A percentile compares a stretch with the other conserved stretches of the same genome.
phyloP scores from a whole-genome alignment of 2,329 filamentous ascomycete genomes.

The Hymenoscyphus scutula region DNA sequence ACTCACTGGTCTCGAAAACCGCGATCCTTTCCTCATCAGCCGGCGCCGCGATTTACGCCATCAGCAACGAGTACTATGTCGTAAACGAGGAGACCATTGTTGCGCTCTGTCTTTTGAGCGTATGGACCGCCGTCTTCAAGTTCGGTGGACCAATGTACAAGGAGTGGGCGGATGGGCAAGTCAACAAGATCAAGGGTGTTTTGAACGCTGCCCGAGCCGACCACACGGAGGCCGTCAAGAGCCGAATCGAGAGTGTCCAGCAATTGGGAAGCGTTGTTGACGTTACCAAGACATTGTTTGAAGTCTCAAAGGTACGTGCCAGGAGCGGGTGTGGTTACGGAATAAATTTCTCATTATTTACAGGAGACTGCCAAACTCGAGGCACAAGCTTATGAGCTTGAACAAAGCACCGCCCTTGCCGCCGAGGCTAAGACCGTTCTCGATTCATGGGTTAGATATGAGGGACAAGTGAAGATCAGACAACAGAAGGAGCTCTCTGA shows the following conservation, averaged over 20 bases:
- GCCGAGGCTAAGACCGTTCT: slow-evolving; percentile 92
- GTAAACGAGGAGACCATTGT: slow-evolving; percentile 98
- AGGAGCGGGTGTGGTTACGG: neutral
- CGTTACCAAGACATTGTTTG: slow-evolving; percentile 94
- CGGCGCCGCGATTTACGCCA: slow-evolving; percentile 86
- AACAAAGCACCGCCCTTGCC: slow-evolving; percentile 91
- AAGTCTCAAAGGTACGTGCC: slow-evolving; percentile 85
- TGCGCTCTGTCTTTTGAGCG: slow-evolving; percentile 85
- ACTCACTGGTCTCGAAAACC: slow-evolving; percentile 89
- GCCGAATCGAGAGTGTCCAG: slow-evolving; percentile 89
- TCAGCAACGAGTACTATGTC: slow-evolving; percentile 99
- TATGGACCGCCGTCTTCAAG: slow-evolving; percentile 90
- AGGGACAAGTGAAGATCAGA: slow-evolving; percentile 97
- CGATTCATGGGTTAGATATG: slow-evolving; percentile 98
- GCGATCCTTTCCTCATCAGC: slow-evolving; percentile 93
- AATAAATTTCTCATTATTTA: slow-evolving; percentile 13
- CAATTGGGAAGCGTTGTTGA: slow-evolving; percentile 94
- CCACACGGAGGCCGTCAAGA: slow-evolving; percentile 94
- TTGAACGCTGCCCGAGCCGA: slow-evolving; percentile 91
- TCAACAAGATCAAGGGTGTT: slow-evolving; percentile 90
- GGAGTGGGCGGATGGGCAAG: slow-evolving; percentile 87
- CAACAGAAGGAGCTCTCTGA: slow-evolving; percentile 96
- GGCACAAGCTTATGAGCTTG: slow-evolving; percentile 92
- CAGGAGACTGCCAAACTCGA: slow-evolving; percentile 91
- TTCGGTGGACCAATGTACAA: slow-evolving; percentile 90